Evolutionary conservation across 805 yeast genomes (phyloP).

Genomic region (Candida sithepensis): DNA sequence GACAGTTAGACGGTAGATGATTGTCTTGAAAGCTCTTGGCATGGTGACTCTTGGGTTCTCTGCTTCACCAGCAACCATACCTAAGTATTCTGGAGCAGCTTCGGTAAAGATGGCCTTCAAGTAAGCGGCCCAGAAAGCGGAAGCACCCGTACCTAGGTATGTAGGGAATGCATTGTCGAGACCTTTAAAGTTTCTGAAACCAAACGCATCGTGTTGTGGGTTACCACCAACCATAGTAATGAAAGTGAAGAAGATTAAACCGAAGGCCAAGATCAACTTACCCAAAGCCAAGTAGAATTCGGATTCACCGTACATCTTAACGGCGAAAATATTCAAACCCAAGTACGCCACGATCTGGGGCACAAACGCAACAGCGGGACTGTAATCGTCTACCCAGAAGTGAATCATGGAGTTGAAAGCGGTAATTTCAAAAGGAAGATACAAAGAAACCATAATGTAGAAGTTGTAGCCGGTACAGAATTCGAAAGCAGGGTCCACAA

Average conservation of each 20-base stretch:
- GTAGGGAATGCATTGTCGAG: slow-evolving; percentile 45
- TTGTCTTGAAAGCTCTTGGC: slow-evolving; percentile 77
- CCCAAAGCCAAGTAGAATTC: slow-evolving; percentile 78
- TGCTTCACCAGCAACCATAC: slow-evolving; percentile 88
- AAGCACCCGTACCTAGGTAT: slow-evolving; percentile 50
- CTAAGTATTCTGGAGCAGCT: slow-evolving; percentile 83
- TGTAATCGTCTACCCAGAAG: slow-evolving; percentile 75
- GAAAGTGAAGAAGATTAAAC: slow-evolving; percentile 70
- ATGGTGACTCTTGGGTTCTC: slow-evolving; percentile 49
- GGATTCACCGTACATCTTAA: slow-evolving; percentile 71
- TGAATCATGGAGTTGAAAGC: slow-evolving; percentile 77
- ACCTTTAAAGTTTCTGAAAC: slow-evolving; percentile 27
- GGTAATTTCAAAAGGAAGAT: slow-evolving; percentile 80
- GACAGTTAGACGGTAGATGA: slow-evolving; percentile 61
- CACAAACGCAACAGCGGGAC: slow-evolving; percentile 65
- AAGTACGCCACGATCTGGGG: slow-evolving; percentile 64
- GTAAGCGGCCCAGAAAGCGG: slow-evolving; percentile 69
- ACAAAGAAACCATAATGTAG: slow-evolving; percentile 70
- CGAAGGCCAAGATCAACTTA: slow-evolving; percentile 71
- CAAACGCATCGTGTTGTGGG: slow-evolving; percentile 50
- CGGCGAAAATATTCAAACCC: slow-evolving; percentile 67
- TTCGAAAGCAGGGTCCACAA: slow-evolving; percentile 72
- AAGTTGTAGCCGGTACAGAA: slow-evolving; percentile 78
- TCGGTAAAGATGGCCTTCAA: slow-evolving; percentile 68
- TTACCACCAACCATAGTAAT: slow-evolving; percentile 87